A percentile compares a stretch with the other conserved stretches of the same genome.
phyloP scores from a whole-genome alignment of 1,284 basidiomycete genomes.

The Apiotrichum gamsii region DNA sequence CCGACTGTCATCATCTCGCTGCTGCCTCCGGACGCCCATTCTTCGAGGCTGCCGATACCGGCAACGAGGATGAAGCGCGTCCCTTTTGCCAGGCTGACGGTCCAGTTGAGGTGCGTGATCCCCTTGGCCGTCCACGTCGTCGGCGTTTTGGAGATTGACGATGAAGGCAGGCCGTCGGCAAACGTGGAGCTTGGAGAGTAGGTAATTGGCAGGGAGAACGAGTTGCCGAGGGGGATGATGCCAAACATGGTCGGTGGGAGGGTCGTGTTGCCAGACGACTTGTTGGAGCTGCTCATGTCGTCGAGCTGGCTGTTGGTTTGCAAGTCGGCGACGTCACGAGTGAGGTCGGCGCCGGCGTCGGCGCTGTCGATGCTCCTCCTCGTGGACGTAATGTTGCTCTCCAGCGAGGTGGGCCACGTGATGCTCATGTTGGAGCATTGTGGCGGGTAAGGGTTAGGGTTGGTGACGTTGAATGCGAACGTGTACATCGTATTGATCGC shows the following conservation, averaged over 20 bases:
- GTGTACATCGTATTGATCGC: slow-evolving; percentile 37
- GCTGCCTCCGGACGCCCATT: slow-evolving; percentile 43
- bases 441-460: slow-evolving; percentile 28
- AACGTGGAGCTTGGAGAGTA: slow-evolving; percentile 25
- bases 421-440: slow-evolving; percentile 43
- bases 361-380: neutral
- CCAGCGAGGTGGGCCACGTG: slow-evolving; percentile 41
- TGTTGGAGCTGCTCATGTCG: slow-evolving; percentile 13
- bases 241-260: slow-evolving; percentile 43
- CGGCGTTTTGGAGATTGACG: slow-evolving; percentile 28
- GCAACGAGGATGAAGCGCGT: slow-evolving; percentile 45
- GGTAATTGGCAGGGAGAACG: slow-evolving; percentile 42
- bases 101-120: slow-evolving; percentile 40
- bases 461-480: slow-evolving; percentile 42
- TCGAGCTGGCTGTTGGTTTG: neutral
- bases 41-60: slow-evolving; percentile 37
- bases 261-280: slow-evolving; percentile 37
- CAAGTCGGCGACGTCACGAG: neutral
- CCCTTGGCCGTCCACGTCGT: slow-evolving; percentile 37
- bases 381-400: slow-evolving; percentile 11
- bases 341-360: neutral
- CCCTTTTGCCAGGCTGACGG: slow-evolving; percentile 39
- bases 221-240: slow-evolving; percentile 44
- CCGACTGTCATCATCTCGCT: slow-evolving; percentile 44
- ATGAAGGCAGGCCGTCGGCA: slow-evolving; percentile 25